phyloP scores from a whole-genome alignment of 1,284 basidiomycete species.

The Tilletia caries region DNA sequence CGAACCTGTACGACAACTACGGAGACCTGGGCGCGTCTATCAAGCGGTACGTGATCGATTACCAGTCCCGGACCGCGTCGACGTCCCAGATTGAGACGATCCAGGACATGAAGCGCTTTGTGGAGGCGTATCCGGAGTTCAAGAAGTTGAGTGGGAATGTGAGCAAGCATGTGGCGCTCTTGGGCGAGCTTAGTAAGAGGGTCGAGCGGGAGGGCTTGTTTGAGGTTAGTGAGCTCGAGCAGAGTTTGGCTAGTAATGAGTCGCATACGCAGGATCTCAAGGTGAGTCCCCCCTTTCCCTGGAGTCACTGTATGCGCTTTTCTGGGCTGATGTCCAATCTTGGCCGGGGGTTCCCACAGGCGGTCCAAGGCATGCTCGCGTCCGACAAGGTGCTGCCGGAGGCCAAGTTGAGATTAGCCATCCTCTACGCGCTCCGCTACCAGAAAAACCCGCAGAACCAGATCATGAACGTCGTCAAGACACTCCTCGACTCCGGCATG shows the following conservation, averaged over 20 bases:
- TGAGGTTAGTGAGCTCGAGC: conserved; percentile 90
- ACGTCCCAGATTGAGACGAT: conserved; percentile 88
- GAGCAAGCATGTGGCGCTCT: conserved; percentile 93
- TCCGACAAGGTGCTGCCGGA: conserved; percentile 69
- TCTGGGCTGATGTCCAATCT: neutral
- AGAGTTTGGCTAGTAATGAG: conserved; percentile 87
- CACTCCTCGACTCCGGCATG: conserved; percentile 77
- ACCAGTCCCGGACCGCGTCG: conserved; percentile 73
- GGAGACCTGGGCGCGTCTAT: conserved; percentile 92
- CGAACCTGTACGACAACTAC: conserved; percentile 87
- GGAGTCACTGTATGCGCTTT: neutral
- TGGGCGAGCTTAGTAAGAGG: conserved; percentile 88
- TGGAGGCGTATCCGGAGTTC: conserved; percentile 98
- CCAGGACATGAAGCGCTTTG: conserved; percentile 70
- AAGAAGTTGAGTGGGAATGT: conserved; percentile 94
- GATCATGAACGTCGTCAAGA: conserved; percentile 76
- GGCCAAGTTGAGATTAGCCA: conserved; percentile 88
- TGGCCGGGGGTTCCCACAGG: neutral
- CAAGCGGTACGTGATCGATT: conserved; percentile 89
- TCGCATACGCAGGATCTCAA: conserved; percentile 75
- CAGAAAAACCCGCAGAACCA: conserved; percentile 84
- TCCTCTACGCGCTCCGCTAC: conserved; percentile 89
- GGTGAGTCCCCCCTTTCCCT: conserved; percentile 58
- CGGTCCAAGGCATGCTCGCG: conserved; percentile 32
- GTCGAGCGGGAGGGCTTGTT: conserved; percentile 73